Evolutionary conservation across 352 stramenopile genomes (phyloP), one percentile per base, ranked within the genome.

Genomic region (Globisporangium barbulae): DNA sequence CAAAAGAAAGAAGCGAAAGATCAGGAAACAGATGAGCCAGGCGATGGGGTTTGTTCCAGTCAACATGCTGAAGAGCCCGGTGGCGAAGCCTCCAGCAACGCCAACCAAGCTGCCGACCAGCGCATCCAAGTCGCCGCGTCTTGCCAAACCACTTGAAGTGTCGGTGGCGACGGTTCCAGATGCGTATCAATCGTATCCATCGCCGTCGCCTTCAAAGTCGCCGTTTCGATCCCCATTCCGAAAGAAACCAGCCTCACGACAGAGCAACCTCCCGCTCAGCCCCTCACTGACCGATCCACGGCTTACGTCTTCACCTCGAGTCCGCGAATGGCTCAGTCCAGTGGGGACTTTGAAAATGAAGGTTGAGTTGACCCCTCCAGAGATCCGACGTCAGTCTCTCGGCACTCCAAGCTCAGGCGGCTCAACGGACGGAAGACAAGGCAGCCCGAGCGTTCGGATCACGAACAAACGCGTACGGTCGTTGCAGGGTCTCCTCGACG

Each of bases 1-100:
- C 31, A 78, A 75, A 53, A 78, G 76, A 50, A 93, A 90, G 68
- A 91, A 88, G 71, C 80, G 84, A 50, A 92, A 94, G 74, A 90
- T 94, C 64, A 80, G 83, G 37, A 85, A 86, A 35, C 71, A 90
- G 53, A 59, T 94, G 35, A 83, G 54, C 44, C 73, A 88, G 53
- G 71, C 65, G 65, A 76, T 70, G n/a, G 83, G 83, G 49, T 92
- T 92, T 45, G 77, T 85, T 19, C 84, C 85, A 19, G 70, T 88
- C 13, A 91, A 90, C 64, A 85, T 72, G 30, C 68, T 93, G 19
- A 84, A 81, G 64, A 89, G 81, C 31, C 83, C 83, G 0, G 49
- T 74, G 39, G 72, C 71, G 37, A 75, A 63, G 47, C 56, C 72
- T 44, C 64, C 81, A 17, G 65, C 60, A 22, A 88, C 72, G 41